Percentiles rank a stretch among this genome's conserved stretches.
phyloP scores from a whole-genome alignment of 192 early-diverging fungal genomes.

The Backusella tarrabulga region DNA sequence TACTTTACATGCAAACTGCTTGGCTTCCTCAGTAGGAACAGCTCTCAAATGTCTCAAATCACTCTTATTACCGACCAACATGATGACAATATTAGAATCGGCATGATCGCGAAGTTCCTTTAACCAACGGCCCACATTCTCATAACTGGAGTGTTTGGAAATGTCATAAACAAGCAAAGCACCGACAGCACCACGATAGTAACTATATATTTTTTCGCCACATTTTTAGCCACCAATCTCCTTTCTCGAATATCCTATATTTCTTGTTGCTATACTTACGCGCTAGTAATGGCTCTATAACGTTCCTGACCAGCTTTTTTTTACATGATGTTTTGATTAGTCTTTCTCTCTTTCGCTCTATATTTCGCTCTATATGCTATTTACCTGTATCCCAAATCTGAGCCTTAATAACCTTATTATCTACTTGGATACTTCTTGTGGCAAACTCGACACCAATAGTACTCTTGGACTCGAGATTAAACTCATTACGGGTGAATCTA shows the following conservation, averaged over 20 bases:
- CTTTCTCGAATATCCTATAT: background rate
- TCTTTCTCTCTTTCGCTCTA: too few species aligned
- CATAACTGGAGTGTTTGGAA: constrained; percentile 93
- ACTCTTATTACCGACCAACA: constrained; percentile 99
- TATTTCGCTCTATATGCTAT: background rate
- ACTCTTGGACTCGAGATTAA: constrained; percentile 97
- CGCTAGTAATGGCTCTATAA: constrained; percentile 83
- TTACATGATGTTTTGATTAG: background rate
- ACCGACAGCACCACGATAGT: constrained; percentile 97
- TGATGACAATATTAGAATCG: constrained; percentile 97
- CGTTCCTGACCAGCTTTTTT: constrained; percentile 63
- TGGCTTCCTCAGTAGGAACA: constrained; percentile 97
- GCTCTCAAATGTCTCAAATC: constrained; percentile 96
- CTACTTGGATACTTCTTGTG: constrained; percentile 93
- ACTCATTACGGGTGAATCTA: constrained; percentile 97
- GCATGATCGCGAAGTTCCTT: constrained; percentile 98
- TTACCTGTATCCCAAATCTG: constrained; percentile 99
- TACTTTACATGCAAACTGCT: constrained; percentile 85
- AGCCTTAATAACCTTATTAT: constrained; percentile 96
- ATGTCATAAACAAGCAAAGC: constrained; percentile 98
- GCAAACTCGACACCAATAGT: constrained; percentile 99
- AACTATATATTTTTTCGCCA: constrained; percentile 45
- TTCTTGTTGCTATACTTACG: constrained; percentile 32
- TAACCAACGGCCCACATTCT: constrained; percentile 96
- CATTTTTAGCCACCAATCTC: background rate